phyloP scores from a whole-genome alignment of 805 yeast species.

The Ogataea angusta region DNA sequence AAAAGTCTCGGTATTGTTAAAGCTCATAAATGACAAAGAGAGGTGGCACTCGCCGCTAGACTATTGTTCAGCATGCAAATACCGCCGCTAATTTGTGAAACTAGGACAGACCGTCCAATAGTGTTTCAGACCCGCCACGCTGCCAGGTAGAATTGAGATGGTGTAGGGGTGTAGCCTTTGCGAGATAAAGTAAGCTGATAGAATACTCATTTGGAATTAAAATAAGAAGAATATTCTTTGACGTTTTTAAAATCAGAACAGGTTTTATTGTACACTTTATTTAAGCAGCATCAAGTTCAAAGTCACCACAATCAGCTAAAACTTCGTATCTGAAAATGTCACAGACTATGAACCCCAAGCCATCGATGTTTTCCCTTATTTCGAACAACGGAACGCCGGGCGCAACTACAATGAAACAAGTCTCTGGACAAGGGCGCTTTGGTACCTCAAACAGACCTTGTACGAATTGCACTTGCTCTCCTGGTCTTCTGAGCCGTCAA shows the following conservation, averaged over 20 bases:
- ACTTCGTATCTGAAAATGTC: conserved; percentile 18
- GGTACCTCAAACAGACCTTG: conserved; percentile 45
- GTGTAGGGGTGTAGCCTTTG: conserved; percentile 2
- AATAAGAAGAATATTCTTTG: conserved; percentile 4
- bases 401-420: conserved; percentile 29
- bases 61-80: neutral
- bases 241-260: neutral
- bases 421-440: conserved; percentile 19
- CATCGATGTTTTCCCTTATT: conserved; percentile 41
- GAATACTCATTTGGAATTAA: neutral
- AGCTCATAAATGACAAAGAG: neutral
- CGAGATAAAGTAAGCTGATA: conserved; percentile 8
- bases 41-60: neutral
- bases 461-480: conserved; percentile 78
- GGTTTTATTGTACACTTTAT: neutral
- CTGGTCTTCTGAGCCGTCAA: conserved; percentile 70
- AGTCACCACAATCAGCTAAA: too few species aligned
- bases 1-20: neutral
- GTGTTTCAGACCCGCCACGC: neutral
- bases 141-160: neutral
- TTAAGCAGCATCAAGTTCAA: neutral
- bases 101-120: neutral
- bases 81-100: neutral
- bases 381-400: conserved; percentile 32
- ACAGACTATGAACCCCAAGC: conserved; percentile 34